Conservation (phyloP, 148 eudicot species). For the Vaccinium macrocarpon region DNA sequence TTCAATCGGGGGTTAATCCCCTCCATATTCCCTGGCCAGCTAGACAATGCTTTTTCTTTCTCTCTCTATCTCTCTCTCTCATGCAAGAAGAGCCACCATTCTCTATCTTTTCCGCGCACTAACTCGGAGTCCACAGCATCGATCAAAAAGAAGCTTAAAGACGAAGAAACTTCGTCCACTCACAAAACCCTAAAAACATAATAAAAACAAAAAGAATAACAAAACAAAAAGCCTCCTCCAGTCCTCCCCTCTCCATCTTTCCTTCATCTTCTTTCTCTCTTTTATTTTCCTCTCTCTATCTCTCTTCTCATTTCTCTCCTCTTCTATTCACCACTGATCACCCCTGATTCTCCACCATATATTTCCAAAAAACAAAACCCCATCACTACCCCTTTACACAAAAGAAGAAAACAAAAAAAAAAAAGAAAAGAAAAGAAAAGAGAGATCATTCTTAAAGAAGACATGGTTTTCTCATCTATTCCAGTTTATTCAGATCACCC, state of each 20-base stretch:
- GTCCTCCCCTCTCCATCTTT: not conserved
- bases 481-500: constrained; percentile 71
- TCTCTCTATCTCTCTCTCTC: constrained; percentile 25
- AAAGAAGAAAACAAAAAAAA: constrained; percentile 39
- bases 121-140: constrained; percentile 18
- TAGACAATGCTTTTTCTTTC: constrained; percentile 9
- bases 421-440: constrained; percentile 38
- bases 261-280: constrained; percentile 24
- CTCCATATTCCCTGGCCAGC: constrained; percentile 6
- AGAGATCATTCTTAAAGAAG: constrained; percentile 18
- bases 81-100: constrained; percentile 35
- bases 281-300: not conserved
- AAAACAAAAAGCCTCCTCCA: constrained; percentile 20
- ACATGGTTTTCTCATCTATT: constrained; percentile 68
- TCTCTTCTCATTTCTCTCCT: constrained; percentile 17
- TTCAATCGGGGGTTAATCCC: not conserved
- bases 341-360: constrained; percentile 62
- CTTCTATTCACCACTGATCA: constrained; percentile 23
- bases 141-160: constrained; percentile 24
- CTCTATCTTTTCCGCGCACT: constrained; percentile 21
- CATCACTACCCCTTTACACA: constrained; percentile 31
- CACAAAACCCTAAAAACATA: constrained; percentile 27
- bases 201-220: constrained; percentile 17
- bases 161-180: constrained; percentile 37
- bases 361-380: constrained; percentile 35